Evolutionary conservation across 106 monocot species (phyloP), one percentile per base, ranked within the genome.

Genomic region (Phalaenopsis equestris): DNA sequence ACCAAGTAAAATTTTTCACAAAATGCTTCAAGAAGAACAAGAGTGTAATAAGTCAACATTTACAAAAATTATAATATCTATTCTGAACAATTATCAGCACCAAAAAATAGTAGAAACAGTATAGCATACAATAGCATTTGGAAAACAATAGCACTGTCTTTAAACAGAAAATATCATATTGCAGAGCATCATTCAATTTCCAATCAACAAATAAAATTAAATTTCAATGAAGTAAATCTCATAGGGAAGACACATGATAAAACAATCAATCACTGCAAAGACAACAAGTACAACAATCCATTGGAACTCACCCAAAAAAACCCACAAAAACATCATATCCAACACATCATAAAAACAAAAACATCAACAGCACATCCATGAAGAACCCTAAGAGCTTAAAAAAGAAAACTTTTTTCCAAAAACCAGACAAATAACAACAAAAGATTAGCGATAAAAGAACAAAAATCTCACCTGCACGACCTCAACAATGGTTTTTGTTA

Each of bases 401-500:
- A 0, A 10, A 52, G 12, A 52, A 10, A 1, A 52, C 14, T 12
- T 30, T 30, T 11, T 48, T 12, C 1, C 10, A 52, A 52, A 52
- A 52, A 2, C 3, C 10, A 52, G 12, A 12, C 3, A 52, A 52
- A 52, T 52, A 10, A 10, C 52, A 14, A 52, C 14, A 3, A 12
- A 52, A 52, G 12, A 52, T 52, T 12, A 52, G 0, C 15, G n/a
- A n/a, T 23, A 7, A 21, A 2, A 61, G 18, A 52, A 61, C 8
- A 39, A 37, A 17, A 8, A 77, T 6, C 37, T 75, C 56, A 89
- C 89, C 89, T 86, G 86, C 5, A 93, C 84, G 21, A 93, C 88
- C 52, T 93, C 86, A 2, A 86, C 83, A n/a, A 93, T 82, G 46
- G 92, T 93, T 36, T 84, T 79, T 10, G 79, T 79, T 21, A 90